These are phyloP conservation scores for Suillus ampliporus DNA, from an alignment of 768 basidiomycete genomes.

Conservation along the genomic window DNA sequence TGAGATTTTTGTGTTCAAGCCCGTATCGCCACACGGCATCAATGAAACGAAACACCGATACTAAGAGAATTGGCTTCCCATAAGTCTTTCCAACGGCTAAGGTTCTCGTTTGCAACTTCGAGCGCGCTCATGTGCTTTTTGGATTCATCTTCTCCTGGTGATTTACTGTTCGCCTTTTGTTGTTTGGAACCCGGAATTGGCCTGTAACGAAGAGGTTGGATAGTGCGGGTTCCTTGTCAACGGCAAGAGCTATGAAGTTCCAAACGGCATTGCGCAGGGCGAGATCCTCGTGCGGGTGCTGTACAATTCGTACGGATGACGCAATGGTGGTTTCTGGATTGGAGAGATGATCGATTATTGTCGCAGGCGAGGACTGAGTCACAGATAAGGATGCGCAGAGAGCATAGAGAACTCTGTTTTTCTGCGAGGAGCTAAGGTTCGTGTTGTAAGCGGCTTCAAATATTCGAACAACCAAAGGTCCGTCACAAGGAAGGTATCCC, in stretches of 20 bases:
- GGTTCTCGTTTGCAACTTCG: slow-evolving; percentile 66
- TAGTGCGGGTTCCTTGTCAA: slow-evolving; percentile 87
- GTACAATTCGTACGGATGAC: slow-evolving; percentile 70
- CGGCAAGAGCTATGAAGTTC: slow-evolving; percentile 80
- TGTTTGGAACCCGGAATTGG: slow-evolving; percentile 57
- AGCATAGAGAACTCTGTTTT: slow-evolving; percentile 48
- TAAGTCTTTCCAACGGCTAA: slow-evolving; percentile 70
- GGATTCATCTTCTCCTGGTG: slow-evolving; percentile 25
- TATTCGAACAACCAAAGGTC: slow-evolving; percentile 63
- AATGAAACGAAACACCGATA: slow-evolving; percentile 76
- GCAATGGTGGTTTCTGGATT: slow-evolving; percentile 76
- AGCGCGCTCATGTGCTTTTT: slow-evolving; percentile 61
- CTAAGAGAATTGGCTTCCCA: slow-evolving; percentile 82
- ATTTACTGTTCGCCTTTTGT: slow-evolving; percentile 37
- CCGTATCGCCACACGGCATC: slow-evolving; percentile 82
- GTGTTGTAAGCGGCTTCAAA: slow-evolving; percentile 64
- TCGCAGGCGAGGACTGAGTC: slow-evolving; percentile 63
- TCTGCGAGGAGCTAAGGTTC: slow-evolving; percentile 50
- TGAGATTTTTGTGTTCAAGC: slow-evolving; percentile 66
- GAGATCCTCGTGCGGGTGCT: slow-evolving; percentile 82
- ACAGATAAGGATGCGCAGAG: slow-evolving; percentile 63
- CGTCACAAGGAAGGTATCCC: slow-evolving; percentile 63
- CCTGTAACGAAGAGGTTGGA: slow-evolving; percentile 81
- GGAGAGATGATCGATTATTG: slow-evolving; percentile 78
- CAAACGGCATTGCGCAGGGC: slow-evolving; percentile 78